A percentile compares a stretch with the other conserved stretches of the same genome.
Conservation (phyloP, 768 basidiomycete species). For the Lactarius akahatsu region DNA sequence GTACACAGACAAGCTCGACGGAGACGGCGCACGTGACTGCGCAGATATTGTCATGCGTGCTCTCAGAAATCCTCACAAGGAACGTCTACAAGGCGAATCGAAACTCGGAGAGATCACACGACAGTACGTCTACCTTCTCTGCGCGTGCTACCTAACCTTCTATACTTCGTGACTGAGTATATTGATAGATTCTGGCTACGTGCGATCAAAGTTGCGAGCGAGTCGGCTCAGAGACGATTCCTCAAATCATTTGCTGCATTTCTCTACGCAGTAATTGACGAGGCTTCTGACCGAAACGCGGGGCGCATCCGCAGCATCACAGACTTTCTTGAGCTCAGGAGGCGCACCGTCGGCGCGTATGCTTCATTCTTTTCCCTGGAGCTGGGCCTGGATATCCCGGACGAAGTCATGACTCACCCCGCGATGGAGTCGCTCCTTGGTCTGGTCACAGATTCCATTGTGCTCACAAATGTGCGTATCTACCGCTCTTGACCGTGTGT, state of each 20-base stretch:
- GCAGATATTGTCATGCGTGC: conserved; percentile 44
- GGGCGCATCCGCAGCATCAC: conserved; percentile 39
- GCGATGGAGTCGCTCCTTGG: conserved; percentile 36
- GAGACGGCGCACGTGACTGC: conserved; percentile 34
- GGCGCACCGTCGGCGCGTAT: conserved; percentile 41
- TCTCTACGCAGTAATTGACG: conserved; percentile 38
- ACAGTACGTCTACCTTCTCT: conserved; percentile 37
- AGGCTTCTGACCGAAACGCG: conserved; percentile 36
- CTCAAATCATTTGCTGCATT: conserved; percentile 39
- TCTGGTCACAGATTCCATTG: conserved; percentile 38
- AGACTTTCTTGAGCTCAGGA: conserved; percentile 42
- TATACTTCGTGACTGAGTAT: background rate
- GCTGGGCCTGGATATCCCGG: conserved; percentile 42
- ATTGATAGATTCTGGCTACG: background rate
- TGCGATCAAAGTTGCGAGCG: conserved; percentile 32
- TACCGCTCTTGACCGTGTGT: background rate
- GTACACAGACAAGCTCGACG: conserved; percentile 44
- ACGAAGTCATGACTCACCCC: conserved; percentile 43
- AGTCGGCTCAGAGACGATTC: conserved; percentile 37
- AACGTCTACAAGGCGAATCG: conserved; percentile 38
- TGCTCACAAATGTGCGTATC: conserved; percentile 41
- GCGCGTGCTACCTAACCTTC: background rate
- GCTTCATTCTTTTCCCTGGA: conserved; percentile 41
- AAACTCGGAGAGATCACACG: conserved; percentile 42
- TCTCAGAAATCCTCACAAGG: conserved; percentile 38